phyloP scores from a whole-genome alignment of 306 rosid genomes.

The Hylodesmum podocarpum region DNA sequence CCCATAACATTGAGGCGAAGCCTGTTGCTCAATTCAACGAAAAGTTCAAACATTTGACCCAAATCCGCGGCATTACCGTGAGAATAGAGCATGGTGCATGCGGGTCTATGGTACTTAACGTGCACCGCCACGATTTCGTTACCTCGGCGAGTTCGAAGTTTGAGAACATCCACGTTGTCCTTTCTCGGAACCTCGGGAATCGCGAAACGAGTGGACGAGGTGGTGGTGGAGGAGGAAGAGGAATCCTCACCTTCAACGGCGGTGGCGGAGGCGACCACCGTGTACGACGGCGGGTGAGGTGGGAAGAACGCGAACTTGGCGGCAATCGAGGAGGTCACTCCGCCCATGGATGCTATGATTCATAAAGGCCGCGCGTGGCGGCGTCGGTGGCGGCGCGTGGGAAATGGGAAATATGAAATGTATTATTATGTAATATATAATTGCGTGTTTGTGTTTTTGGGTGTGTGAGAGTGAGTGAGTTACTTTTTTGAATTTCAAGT shows the following conservation, averaged over 20 bases:
- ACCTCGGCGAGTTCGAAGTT: conserved; percentile 73
- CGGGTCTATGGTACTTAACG: conserved; percentile 77
- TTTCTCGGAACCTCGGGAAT: conserved; percentile 83
- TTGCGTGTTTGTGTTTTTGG: background rate
- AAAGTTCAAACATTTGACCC: conserved; percentile 95
- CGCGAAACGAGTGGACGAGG: conserved; percentile 17
- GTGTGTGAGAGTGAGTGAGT: background rate
- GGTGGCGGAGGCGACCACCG: conserved; percentile 31
- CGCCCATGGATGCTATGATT: conserved; percentile 64
- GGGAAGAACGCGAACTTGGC: conserved; percentile 97
- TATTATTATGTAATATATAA: no score
- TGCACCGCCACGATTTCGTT: conserved; percentile 79
- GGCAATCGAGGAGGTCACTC: conserved; percentile 95
- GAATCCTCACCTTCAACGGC: background rate
- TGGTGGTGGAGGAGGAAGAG: background rate
- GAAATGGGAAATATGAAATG: no score
- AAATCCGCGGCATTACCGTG: conserved; percentile 97
- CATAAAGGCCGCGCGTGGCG: conserved; percentile 38
- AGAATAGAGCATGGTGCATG: conserved; percentile 79
- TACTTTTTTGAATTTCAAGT: conserved; percentile 25
- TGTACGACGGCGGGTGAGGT: conserved; percentile 87
- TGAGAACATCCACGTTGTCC: conserved; percentile 79
- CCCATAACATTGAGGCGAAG: conserved; percentile 89
- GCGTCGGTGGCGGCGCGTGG: conserved; percentile 17
- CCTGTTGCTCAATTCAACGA: conserved; percentile 76